These are phyloP conservation scores for Globisporangium ultimum DNA, from an alignment of 352 stramenopile species.

Conservation along the genomic window DNA sequence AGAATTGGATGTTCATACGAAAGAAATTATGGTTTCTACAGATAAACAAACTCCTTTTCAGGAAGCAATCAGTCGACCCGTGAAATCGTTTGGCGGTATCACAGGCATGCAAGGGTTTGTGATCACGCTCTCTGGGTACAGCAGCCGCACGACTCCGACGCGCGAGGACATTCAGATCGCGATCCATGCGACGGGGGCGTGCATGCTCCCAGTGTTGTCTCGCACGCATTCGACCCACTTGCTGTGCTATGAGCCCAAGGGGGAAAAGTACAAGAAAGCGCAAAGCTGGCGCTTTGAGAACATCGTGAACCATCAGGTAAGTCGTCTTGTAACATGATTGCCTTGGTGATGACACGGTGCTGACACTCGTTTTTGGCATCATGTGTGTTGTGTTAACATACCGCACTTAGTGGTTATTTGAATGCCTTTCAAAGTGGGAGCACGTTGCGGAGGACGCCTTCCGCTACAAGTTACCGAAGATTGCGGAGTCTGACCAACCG, in stretches of 20 bases:
- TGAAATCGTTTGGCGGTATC: conserved; percentile 67
- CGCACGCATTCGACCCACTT: conserved; percentile 81
- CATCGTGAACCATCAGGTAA: conserved; percentile 78
- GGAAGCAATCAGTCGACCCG: conserved; percentile 51
- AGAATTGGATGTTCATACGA: neutral
- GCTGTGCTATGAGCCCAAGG: conserved; percentile 68
- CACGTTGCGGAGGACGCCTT: conserved; percentile 56
- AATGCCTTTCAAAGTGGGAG: conserved; percentile 64
- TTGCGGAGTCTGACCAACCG: conserved; percentile 9
- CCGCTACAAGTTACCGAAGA: conserved; percentile 24
- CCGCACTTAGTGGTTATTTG: conserved; percentile 63
- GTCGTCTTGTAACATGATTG: neutral
- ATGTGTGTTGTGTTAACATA: neutral
- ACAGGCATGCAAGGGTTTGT: conserved; percentile 76
- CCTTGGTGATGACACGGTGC: neutral
- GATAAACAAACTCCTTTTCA: conserved; percentile 28
- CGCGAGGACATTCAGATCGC: conserved; percentile 83
- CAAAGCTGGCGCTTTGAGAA: conserved; percentile 80
- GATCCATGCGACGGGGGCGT: conserved; percentile 80
- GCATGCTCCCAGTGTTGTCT: conserved; percentile 79
- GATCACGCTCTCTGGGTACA: conserved; percentile 83
- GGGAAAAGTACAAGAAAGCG: conserved; percentile 86
- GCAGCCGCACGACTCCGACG: conserved; percentile 63
- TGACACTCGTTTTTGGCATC: conserved; percentile 8
- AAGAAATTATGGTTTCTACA: neutral